Percentiles rank a stretch among this genome's conserved stretches.
phyloP scores from a whole-genome alignment of 1,284 basidiomycete genomes.

The Apiotrichum sp. region DNA sequence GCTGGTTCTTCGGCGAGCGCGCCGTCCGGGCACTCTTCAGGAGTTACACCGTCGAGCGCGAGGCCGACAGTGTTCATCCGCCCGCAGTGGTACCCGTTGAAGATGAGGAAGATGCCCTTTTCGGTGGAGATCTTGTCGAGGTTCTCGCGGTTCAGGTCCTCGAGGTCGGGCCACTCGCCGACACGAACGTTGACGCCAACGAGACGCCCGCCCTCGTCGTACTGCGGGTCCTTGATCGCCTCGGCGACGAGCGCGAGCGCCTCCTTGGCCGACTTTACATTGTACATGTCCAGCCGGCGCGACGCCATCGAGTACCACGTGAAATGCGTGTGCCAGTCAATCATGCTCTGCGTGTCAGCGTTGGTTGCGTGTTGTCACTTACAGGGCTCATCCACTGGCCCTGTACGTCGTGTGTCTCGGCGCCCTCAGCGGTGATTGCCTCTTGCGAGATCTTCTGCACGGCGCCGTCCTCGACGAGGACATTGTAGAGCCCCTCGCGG shows the following conservation, averaged over 20 bases:
- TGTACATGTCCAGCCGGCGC: conserved; percentile 21
- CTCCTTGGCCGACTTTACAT: conserved; percentile 17
- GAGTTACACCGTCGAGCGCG: conserved; percentile 14
- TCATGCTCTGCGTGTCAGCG: conserved; percentile 12
- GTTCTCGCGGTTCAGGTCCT: conserved; percentile 17
- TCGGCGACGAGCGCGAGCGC: conserved; percentile 16
- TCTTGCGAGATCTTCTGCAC: conserved; percentile 10
- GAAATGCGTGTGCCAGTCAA: conserved; percentile 32
- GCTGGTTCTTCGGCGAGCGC: conserved; percentile 27
- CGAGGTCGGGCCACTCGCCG: conserved; percentile 30
- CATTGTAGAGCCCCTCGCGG: conserved; percentile 9
- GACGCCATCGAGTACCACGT: conserved; percentile 20
- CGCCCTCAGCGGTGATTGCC: background rate
- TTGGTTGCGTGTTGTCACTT: background rate
- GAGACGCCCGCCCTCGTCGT: conserved; percentile 13
- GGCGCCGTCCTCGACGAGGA: conserved; percentile 15
- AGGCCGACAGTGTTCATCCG: conserved; percentile 28
- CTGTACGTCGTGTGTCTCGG: conserved; percentile 5
- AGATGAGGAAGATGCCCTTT: conserved; percentile 27
- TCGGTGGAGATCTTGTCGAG: conserved; percentile 22
- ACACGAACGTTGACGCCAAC: conserved; percentile 23
- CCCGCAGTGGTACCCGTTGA: conserved; percentile 33
- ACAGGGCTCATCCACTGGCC: conserved; percentile 10
- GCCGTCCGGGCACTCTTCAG: conserved; percentile 14
- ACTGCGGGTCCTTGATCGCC: conserved; percentile 5